Conservation (phyloP, 2,329 filamentous ascomycete species). For the Chalaropsis ovoidea region DNA sequence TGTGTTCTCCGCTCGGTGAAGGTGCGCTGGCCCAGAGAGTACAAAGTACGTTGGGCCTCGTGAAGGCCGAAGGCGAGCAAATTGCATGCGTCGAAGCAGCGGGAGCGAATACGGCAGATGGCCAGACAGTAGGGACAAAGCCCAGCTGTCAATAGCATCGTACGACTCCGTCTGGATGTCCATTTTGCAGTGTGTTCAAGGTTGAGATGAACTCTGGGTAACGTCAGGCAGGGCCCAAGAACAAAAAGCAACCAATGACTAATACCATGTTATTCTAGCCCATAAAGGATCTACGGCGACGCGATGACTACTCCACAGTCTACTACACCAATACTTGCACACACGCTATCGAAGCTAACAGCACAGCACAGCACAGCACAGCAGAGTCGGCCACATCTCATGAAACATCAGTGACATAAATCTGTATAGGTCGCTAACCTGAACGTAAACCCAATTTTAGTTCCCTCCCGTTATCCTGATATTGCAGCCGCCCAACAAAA, state of each 20-base stretch:
- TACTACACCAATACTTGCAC: neutral
- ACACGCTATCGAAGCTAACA: too few species aligned
- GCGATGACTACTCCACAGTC: neutral
- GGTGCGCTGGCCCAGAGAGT: slow-evolving; percentile 32
- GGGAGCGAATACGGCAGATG: slow-evolving; percentile 51
- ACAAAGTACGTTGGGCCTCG: slow-evolving; percentile 28
- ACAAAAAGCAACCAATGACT: neutral
- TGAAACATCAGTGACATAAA: slow-evolving; percentile 2
- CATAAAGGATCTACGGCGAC: neutral
- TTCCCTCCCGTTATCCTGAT: neutral
- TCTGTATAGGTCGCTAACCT: neutral
- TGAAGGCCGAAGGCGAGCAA: slow-evolving; percentile 31
- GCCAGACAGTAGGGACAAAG: slow-evolving; percentile 35
- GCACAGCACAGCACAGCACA: too few species aligned
- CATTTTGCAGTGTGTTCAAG: neutral
- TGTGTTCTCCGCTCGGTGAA: neutral
- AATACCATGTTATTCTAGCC: neutral
- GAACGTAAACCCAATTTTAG: neutral
- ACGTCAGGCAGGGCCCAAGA: neutral
- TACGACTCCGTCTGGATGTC: slow-evolving; percentile 13
- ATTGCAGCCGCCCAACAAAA: neutral
- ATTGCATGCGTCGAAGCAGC: slow-evolving; percentile 54
- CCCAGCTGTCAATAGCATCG: slow-evolving; percentile 6
- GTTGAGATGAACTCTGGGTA: neutral
- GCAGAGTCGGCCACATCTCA: neutral